A percentile compares a stretch with the other conserved stretches of the same genome.
These are phyloP conservation scores for Astrothelium macrocarpum DNA, from an alignment of 495 filamentous ascomycete species.

Conservation along the genomic window DNA sequence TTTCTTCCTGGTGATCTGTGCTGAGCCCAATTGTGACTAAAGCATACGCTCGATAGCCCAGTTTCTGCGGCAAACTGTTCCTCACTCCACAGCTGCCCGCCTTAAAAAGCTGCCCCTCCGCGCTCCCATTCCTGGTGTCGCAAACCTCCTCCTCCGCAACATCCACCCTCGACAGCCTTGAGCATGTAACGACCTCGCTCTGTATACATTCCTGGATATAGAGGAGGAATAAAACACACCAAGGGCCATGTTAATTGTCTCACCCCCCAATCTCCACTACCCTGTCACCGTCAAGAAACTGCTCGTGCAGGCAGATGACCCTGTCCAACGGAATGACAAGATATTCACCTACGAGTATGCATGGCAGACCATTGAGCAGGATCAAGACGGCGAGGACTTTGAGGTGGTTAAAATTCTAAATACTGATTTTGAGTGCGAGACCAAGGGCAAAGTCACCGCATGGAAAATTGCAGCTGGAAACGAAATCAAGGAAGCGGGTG, in stretches of 20 bases:
- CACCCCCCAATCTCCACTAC: constrained; percentile 64
- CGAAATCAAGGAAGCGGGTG: constrained; percentile 44
- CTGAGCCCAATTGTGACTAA: neutral
- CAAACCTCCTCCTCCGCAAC: neutral
- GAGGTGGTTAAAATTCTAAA: constrained; percentile 63
- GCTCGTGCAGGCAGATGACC: constrained; percentile 63
- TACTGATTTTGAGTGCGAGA: constrained; percentile 68
- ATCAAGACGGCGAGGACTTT: constrained; percentile 54
- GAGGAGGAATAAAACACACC: neutral
- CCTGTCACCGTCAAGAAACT: constrained; percentile 89
- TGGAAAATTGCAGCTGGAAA: constrained; percentile 71
- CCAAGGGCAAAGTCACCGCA: constrained; percentile 62
- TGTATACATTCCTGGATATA: neutral
- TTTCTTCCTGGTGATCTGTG: neutral
- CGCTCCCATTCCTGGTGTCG: neutral
- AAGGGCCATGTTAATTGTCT: constrained; percentile 34
- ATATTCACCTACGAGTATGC: constrained; percentile 80
- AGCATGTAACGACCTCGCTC: neutral
- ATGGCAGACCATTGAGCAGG: constrained; percentile 62
- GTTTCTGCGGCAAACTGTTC: neutral
- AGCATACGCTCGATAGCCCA: neutral
- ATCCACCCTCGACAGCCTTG: neutral
- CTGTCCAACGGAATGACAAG: constrained; percentile 61
- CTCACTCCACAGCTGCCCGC: neutral
- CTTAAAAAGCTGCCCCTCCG: neutral